These are phyloP conservation scores for Lanmaoa pseudosensibilis DNA, from an alignment of 768 basidiomycete species.

Conservation along the genomic window DNA sequence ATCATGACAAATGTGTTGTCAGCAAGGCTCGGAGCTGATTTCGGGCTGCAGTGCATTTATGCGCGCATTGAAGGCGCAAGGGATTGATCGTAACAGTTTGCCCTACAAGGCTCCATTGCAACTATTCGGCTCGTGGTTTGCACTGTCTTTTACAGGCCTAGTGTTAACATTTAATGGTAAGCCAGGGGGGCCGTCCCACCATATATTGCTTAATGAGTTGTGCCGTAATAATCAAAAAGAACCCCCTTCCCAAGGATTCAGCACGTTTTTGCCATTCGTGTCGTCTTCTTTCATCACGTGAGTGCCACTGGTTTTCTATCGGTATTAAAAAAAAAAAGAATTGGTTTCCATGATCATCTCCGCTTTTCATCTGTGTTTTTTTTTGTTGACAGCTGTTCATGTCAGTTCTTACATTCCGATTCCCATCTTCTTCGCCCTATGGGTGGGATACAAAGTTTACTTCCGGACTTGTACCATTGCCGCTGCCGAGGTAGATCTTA, in stretches of 20 bases:
- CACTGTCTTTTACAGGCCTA: constrained; percentile 49
- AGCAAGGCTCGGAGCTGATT: constrained; percentile 3
- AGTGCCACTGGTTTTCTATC: constrained; percentile 25
- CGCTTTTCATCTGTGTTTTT: constrained; percentile 13
- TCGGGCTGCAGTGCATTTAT: constrained; percentile 17
- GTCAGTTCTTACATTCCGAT: constrained; percentile 16
- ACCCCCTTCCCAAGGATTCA: constrained; percentile 15
- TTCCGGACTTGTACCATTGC: constrained; percentile 28
- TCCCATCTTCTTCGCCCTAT: constrained; percentile 14
- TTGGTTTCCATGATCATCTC: constrained; percentile 27
- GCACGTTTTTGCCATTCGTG: constrained; percentile 40
- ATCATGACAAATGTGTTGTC: constrained; percentile 10
- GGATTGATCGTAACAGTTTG: constrained; percentile 41
- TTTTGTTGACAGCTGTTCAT: constrained; percentile 5
- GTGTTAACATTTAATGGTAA: constrained; percentile 59
- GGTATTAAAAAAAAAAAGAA: neutral
- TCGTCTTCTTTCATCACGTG: constrained; percentile 62
- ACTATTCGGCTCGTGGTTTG: constrained; percentile 62
- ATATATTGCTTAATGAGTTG: constrained; percentile 8
- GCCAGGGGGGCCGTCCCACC: neutral
- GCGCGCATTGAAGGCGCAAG: constrained; percentile 36
- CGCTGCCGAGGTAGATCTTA: constrained; percentile 55
- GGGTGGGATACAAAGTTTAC: constrained; percentile 26
- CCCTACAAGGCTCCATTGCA: constrained; percentile 62
- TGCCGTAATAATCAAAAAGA: constrained; percentile 6